Percentiles rank a stretch among this genome's conserved stretches.
These are phyloP conservation scores for Hordeum vulgare DNA, from an alignment of 176 grass and related monocot genomes.

Conservation along the genomic window MorexV3_pseudomolecules_assembly NC_058520.1:401331822-401332321, in stretches of 20 bases:
- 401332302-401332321: constrained; percentile 61
- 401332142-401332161: background rate
- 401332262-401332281: background rate
- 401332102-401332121: background rate
- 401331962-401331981: constrained; percentile 3
- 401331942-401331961: constrained; percentile 4
- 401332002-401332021: background rate
- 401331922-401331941: constrained; percentile 9
- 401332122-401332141: constrained; percentile 5
- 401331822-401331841: too few species aligned
- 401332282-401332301: constrained; percentile 52
- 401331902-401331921: background rate
- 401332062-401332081: background rate
- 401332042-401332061: background rate
- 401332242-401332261: constrained; percentile 44
- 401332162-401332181: background rate
- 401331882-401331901: too few species aligned
- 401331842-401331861: too few species aligned
- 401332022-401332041: background rate
- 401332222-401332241: constrained; percentile 82
- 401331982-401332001: background rate
- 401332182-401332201: constrained; percentile 42
- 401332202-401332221: constrained; percentile 82
- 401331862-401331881: too few species aligned
- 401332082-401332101: background rate